phyloP scores from a whole-genome alignment of 768 basidiomycete genomes.

The Lactarius vividus region DNA sequence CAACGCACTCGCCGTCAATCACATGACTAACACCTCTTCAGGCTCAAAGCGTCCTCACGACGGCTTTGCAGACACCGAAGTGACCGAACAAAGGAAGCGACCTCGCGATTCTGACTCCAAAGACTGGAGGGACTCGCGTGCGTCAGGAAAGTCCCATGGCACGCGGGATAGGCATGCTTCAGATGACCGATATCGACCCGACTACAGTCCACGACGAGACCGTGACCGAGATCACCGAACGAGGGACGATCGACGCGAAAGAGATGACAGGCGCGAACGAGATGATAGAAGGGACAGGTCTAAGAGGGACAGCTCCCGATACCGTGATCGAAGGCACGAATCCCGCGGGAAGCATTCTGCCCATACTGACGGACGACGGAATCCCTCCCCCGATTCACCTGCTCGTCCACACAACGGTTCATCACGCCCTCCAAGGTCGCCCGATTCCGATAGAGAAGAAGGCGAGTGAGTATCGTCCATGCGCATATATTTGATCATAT shows the following conservation, averaged over 20 bases:
- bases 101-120: constrained; percentile 52
- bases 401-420: constrained; percentile 26
- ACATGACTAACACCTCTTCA: constrained; percentile 80
- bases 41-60: constrained; percentile 81
- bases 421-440: constrained; percentile 8
- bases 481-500: constrained; percentile 20
- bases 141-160: constrained; percentile 34
- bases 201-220: constrained; percentile 31
- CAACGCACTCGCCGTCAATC: constrained; percentile 43
- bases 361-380: constrained; percentile 23
- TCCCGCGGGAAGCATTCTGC: constrained; percentile 18
- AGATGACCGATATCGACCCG: constrained; percentile 33
- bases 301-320: constrained; percentile 38
- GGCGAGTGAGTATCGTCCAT: constrained; percentile 77
- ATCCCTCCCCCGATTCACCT: constrained; percentile 21
- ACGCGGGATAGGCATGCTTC: constrained; percentile 38
- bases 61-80: constrained; percentile 43
- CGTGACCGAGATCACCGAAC: constrained; percentile 35
- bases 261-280: constrained; percentile 30
- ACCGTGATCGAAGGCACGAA: constrained; percentile 28
- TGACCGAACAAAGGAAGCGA: constrained; percentile 49
- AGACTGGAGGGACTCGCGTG: constrained; percentile 70
- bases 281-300: constrained; percentile 35
- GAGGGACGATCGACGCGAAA: constrained; percentile 36
- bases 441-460: constrained; percentile 74